Evolutionary conservation across 148 eudicot genomes (phyloP).

Genomic region (Agrostemma githago): DNA sequence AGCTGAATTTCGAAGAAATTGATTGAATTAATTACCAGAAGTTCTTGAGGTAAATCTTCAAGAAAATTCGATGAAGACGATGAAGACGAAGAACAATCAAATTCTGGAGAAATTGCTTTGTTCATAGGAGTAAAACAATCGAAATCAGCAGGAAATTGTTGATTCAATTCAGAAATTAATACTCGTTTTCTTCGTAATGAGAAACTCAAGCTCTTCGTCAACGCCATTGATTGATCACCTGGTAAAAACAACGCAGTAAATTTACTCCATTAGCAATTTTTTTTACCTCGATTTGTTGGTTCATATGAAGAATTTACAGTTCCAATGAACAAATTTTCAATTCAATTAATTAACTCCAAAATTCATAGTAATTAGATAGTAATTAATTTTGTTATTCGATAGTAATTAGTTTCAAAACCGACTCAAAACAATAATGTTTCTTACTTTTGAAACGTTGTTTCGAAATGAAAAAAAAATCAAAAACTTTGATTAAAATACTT

Average conservation of each 20-base stretch:
- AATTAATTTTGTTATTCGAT: too few species aligned
- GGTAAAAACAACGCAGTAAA: neutral
- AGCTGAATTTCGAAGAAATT: neutral
- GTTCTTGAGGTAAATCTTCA: conserved; percentile 68
- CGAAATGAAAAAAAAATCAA: too few species aligned
- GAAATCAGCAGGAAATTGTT: conserved; percentile 35
- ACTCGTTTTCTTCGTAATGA: conserved; percentile 68
- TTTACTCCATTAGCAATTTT: neutral
- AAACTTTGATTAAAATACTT: too few species aligned
- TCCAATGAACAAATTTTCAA: neutral
- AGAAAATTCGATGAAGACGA: conserved; percentile 23
- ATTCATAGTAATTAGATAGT: neutral
- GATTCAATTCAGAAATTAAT: conserved; percentile 22
- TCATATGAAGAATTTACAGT: neutral
- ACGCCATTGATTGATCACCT: conserved; percentile 26
- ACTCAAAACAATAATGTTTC: too few species aligned
- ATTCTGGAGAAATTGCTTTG: conserved; percentile 14
- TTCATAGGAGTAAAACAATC: conserved; percentile 33
- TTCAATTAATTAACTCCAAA: neutral
- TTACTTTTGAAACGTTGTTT: too few species aligned
- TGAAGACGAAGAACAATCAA: too few species aligned
- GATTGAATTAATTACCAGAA: conserved; percentile 46
- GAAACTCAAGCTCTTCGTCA: conserved; percentile 41
- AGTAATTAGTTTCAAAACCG: too few species aligned
- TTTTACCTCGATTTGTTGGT: neutral